These are phyloP conservation scores for Exidia glandulosa DNA, from an alignment of 768 basidiomycete genomes.

Conservation along the genomic window DNA sequence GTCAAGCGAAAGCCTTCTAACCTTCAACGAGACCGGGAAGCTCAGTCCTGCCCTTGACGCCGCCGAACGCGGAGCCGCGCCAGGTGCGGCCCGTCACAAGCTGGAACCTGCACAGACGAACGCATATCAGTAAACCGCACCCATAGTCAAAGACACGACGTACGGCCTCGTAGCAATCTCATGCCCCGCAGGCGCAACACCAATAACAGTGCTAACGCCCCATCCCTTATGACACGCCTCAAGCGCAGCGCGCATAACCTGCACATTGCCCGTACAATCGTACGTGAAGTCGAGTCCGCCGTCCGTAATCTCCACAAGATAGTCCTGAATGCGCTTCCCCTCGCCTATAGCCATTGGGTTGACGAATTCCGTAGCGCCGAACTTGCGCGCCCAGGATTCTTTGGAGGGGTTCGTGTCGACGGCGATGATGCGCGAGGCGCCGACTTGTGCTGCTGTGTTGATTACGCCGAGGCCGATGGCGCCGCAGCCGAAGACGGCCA, in stretches of 20 bases:
- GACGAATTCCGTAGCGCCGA: constrained; percentile 92
- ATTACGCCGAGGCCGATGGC: constrained; percentile 93
- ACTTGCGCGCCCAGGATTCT: constrained; percentile 79
- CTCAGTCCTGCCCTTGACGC: constrained; percentile 95
- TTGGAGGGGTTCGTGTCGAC: constrained; percentile 83
- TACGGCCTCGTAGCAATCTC: constrained; percentile 86
- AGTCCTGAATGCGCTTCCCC: constrained; percentile 79
- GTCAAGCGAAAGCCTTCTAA: constrained; percentile 18
- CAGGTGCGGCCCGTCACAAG: constrained; percentile 83
- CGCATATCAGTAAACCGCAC: not conserved
- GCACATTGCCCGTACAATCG: constrained; percentile 89
- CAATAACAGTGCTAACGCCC: constrained; percentile 93
- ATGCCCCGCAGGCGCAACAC: constrained; percentile 93
- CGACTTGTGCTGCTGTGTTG: constrained; percentile 64
- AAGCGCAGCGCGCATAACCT: constrained; percentile 90
- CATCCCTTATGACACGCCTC: constrained; percentile 99
- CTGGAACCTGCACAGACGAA: constrained; percentile 28
- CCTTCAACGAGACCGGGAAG: constrained; percentile 88
- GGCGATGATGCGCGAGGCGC: constrained; percentile 83
- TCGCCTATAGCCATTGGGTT: constrained; percentile 65
- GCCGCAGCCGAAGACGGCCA: constrained; percentile 93
- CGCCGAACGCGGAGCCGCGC: constrained; percentile 94
- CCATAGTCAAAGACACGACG: constrained; percentile 22
- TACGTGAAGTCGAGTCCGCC: constrained; percentile 97
- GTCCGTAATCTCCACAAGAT: constrained; percentile 86